Conservation (phyloP, 441 rosid species). For the Gossypium davidsonii region DNA sequence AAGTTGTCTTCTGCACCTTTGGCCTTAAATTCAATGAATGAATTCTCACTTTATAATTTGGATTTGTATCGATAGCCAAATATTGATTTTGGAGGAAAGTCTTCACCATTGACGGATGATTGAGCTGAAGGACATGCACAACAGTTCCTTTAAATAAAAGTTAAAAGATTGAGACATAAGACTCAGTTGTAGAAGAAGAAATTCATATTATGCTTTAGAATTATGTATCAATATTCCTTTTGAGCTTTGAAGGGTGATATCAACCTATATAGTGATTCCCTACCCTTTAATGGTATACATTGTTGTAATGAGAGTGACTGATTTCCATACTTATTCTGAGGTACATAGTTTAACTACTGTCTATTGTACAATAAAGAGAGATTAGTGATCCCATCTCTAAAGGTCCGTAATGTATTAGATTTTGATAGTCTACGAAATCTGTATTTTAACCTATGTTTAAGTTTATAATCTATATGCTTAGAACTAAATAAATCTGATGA, state of each 20-base stretch:
- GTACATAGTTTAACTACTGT: background rate
- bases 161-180: conserved; percentile 14
- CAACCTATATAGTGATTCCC: conserved; percentile 1
- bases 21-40: conserved; percentile 30
- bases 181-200: conserved; percentile 9
- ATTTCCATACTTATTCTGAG: conserved; percentile 2
- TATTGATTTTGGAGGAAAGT: conserved; percentile 30
- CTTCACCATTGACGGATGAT: conserved; percentile 42
- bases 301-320: conserved; percentile 8
- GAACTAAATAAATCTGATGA: background rate
- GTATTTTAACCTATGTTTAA: conserved; percentile 1
- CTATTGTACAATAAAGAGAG: background rate
- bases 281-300: conserved; percentile 7
- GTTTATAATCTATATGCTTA: background rate
- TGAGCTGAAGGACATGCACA: conserved; percentile 49
- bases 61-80: conserved; percentile 34
- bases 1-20: conserved; percentile 21
- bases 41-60: conserved; percentile 35
- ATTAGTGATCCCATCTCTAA: background rate
- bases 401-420: background rate
- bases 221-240: background rate
- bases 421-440: background rate
- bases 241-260: conserved; percentile 3
- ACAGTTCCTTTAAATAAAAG: conserved; percentile 48
- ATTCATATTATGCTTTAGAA: background rate